Evolutionary conservation across 1,139 yeast genomes (phyloP).

Genomic region (Meyerozyma elateridarum): DNA sequence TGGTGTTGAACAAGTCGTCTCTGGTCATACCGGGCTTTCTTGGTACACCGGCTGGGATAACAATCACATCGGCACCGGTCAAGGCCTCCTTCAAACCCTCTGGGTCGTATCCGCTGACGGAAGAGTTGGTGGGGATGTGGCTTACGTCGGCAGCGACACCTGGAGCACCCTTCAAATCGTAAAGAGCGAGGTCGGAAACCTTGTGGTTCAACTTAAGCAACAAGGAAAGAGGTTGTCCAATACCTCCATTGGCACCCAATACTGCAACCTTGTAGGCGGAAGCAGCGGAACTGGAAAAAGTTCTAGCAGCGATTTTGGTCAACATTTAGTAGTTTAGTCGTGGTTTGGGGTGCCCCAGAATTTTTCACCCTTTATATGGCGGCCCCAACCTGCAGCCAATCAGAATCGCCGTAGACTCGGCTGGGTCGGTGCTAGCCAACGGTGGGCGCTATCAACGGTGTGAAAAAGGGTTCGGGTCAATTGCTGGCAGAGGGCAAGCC

Average conservation of each 20-base stretch:
- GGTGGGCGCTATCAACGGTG: too few species aligned
- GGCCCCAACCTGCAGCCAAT: not conserved
- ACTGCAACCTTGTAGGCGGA: conserved; percentile 71
- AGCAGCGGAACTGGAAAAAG: conserved; percentile 61
- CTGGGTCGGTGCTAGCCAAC: too few species aligned
- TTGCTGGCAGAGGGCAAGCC: too few species aligned
- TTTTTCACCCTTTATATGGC: conserved; percentile 3
- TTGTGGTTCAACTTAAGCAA: conserved; percentile 65
- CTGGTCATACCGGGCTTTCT: conserved; percentile 99
- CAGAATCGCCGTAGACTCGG: not conserved
- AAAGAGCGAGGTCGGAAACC: conserved; percentile 65
- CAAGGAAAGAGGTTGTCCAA: conserved; percentile 91
- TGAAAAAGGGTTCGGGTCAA: too few species aligned
- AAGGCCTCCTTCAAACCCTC: conserved; percentile 59
- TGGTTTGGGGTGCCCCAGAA: too few species aligned
- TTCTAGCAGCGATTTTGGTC: conserved; percentile 53
- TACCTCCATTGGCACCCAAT: conserved; percentile 82
- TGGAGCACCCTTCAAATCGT: conserved; percentile 85
- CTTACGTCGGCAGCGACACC: conserved; percentile 93
- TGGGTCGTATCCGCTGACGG: conserved; percentile 67
- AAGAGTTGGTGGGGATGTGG: conserved; percentile 81
- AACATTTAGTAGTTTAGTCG: conserved; percentile 29
- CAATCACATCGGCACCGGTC: conserved; percentile 67
- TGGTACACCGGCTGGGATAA: conserved; percentile 96
- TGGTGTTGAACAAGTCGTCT: conserved; percentile 90